Evolutionary conservation across 2,329 filamentous ascomycete genomes (phyloP), one percentile per base, ranked within the genome.

Genomic region (Metarhizium album): DNA sequence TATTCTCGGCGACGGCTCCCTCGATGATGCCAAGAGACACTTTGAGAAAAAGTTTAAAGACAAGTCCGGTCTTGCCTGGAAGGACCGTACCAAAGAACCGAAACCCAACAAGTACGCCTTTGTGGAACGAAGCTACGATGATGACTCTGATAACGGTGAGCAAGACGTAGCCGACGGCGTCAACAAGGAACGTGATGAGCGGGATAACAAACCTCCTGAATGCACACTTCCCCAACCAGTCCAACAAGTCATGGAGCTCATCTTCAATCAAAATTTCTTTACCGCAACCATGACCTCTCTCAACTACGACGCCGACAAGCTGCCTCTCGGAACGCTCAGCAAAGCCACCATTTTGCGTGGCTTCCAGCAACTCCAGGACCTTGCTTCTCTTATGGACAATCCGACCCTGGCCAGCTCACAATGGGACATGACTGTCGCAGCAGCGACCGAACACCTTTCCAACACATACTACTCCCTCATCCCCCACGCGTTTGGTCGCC

Each of bases 301-400:
- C 57, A 86, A 86, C 57, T 89, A 89, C 58, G 83, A 89, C 57
- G 74, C 78, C 9, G 74, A 84, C 55, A 94, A 94, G 65, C 71
- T 95, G 40, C 89, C 89, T 0, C 72, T 95, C 1, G 90, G 89
- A 4, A 94, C 93, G 63, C 75, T 95, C 23, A 88, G 86, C 72
- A 89, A 90, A 60, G 70, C 76, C 13, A 93, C 87, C 20, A 84
- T 95, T 57, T 77, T 74, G 27, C 75, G 78, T 14, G 90, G 89
- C 7, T 95, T 87, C 62, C 78, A 88, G 60, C 74, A 82, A 6
- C 73, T 95, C 49, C 91, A 93, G 60, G 79, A 88, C 38, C 74
- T 95, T 3, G 79, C 86, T 1, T 80, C 75, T 3, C 68, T 90
- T 3, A 67, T 91, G n/a, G 70, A 79, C 35, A 70, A 82, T 53